Conservation (phyloP, 1,139 yeast species). For the Diutina neorugosa region DNA sequence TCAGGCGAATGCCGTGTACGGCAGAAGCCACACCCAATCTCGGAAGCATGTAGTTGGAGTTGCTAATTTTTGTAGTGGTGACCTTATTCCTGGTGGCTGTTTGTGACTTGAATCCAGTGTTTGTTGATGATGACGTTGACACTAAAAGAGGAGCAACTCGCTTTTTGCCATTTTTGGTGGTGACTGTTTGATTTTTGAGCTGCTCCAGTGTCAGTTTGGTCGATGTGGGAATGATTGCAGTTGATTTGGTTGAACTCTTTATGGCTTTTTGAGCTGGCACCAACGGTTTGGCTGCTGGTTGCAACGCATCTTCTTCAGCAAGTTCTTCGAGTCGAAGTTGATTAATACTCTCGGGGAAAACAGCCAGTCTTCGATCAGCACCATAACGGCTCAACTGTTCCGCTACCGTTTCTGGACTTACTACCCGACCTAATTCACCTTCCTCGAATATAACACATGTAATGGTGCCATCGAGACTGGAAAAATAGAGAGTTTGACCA, state of each 20-base stretch:
- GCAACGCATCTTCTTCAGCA: background rate
- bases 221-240: background rate
- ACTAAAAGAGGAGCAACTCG: constrained; percentile 80
- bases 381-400: constrained; percentile 77
- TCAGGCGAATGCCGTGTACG: constrained; percentile 29
- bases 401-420: constrained; percentile 49
- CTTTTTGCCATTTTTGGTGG: constrained; percentile 73
- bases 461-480: constrained; percentile 81
- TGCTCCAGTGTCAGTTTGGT: constrained; percentile 4
- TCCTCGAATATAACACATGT: constrained; percentile 56
- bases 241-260: background rate
- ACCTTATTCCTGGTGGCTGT: constrained; percentile 12
- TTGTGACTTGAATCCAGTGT: background rate
- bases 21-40: constrained; percentile 35
- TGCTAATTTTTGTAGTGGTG: constrained; percentile 24
- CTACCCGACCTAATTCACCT: constrained; percentile 63
- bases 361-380: constrained; percentile 71
- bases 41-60: constrained; percentile 30
- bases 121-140: constrained; percentile 27
- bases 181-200: constrained; percentile 27
- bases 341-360: constrained; percentile 77
- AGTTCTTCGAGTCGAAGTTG: constrained; percentile 61
- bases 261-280: background rate
- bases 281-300: background rate
- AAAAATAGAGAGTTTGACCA: constrained; percentile 58